Evolutionary conservation across 352 stramenopile species (phyloP).

Genomic region (Pythium scleroteichum): DNA sequence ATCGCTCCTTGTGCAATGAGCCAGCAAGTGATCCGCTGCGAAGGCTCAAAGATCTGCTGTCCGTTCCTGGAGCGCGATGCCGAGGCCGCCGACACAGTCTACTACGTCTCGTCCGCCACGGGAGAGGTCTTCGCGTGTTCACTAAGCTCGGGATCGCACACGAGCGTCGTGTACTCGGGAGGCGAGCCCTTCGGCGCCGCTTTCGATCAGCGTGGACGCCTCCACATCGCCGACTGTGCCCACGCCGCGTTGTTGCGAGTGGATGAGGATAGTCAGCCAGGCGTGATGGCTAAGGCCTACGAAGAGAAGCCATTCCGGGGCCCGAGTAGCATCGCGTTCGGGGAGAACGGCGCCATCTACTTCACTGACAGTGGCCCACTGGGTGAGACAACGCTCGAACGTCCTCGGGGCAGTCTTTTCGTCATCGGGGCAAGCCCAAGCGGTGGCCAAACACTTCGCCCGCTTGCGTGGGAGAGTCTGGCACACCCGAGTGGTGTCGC

Average conservation of each 20-base stretch:
- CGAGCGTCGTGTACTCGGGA: constrained; percentile 57
- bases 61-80: constrained; percentile 48
- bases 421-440: constrained; percentile 64
- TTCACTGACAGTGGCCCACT: constrained; percentile 87
- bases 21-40: constrained; percentile 47
- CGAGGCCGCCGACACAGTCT: constrained; percentile 33
- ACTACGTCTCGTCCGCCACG: constrained; percentile 74
- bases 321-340: constrained; percentile 68
- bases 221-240: constrained; percentile 74
- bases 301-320: constrained; percentile 77
- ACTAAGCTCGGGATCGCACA: constrained; percentile 36
- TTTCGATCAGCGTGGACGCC: constrained; percentile 55
- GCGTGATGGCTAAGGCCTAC: constrained; percentile 82
- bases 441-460: constrained; percentile 72
- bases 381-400: constrained; percentile 85
- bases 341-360: constrained; percentile 60
- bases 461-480: constrained; percentile 71
- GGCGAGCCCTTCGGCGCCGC: constrained; percentile 67
- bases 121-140: constrained; percentile 63
- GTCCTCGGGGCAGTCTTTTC: constrained; percentile 74
- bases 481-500: constrained; percentile 78
- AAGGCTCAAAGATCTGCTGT: constrained; percentile 73
- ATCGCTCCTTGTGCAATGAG: background rate
- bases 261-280: constrained; percentile 56
- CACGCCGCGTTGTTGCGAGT: constrained; percentile 73